Evolutionary conservation across 2,329 filamentous ascomycete species (phyloP).

Genomic region (Teratosphaeria viscida): DNA sequence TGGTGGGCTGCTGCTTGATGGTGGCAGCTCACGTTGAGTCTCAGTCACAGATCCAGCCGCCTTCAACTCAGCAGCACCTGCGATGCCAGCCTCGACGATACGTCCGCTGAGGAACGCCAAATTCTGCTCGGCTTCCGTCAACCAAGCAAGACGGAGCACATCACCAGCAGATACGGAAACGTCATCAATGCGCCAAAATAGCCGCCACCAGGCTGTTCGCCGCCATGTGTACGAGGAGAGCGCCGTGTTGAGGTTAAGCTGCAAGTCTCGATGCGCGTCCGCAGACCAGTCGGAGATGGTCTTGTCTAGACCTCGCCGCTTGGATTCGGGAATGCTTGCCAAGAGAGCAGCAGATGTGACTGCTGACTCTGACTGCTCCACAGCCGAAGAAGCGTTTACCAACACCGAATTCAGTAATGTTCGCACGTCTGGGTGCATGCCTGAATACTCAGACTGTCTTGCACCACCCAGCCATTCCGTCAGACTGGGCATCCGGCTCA

Average conservation of each 20-base stretch:
- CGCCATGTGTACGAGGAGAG: constrained; percentile 70
- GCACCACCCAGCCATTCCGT: constrained; percentile 18
- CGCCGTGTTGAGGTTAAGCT: constrained; percentile 65
- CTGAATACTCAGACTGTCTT: constrained; percentile 25
- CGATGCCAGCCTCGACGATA: constrained; percentile 54
- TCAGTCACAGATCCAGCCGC: not conserved
- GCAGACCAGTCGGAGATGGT: constrained; percentile 66
- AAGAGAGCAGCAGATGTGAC: constrained; percentile 18
- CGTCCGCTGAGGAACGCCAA: constrained; percentile 75
- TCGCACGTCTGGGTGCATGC: constrained; percentile 56
- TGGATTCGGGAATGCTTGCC: constrained; percentile 30
- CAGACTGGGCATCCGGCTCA: constrained; percentile 19
- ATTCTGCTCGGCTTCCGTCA: constrained; percentile 66
- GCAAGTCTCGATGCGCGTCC: constrained; percentile 70
- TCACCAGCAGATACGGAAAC: constrained; percentile 73
- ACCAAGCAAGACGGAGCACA: constrained; percentile 65
- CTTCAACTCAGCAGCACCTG: constrained; percentile 16
- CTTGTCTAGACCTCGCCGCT: constrained; percentile 42
- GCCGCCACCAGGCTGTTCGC: constrained; percentile 82
- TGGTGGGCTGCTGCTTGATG: not conserved
- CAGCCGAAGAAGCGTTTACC: constrained; percentile 40
- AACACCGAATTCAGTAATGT: constrained; percentile 59
- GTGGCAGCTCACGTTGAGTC: not conserved
- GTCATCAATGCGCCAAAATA: constrained; percentile 91
- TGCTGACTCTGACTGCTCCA: constrained; percentile 31